Evolutionary conservation across 768 basidiomycete species (phyloP).

Genomic region (Coprinopsis cinerea): DNA sequence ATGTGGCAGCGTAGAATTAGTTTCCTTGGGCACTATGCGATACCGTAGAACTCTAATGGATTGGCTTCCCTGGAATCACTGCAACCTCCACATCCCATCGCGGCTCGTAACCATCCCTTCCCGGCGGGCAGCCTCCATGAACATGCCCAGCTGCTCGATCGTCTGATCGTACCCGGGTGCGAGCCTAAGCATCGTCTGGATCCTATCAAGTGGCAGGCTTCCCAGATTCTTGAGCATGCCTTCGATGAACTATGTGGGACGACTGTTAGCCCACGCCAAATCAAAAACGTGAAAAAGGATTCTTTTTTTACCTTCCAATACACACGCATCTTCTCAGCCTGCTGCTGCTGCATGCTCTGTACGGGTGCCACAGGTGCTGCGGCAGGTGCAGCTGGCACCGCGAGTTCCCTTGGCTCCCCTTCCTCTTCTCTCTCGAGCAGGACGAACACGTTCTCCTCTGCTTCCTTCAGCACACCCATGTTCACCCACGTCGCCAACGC

Average conservation of each 20-base stretch:
- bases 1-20: no score
- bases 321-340: constrained; percentile 80
- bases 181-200: constrained; percentile 83
- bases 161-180: constrained; percentile 79
- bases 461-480: constrained; percentile 72
- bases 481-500: constrained; percentile 83
- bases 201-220: constrained; percentile 67
- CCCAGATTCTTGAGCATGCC: constrained; percentile 90
- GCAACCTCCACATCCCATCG: constrained; percentile 66
- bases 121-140: constrained; percentile 76
- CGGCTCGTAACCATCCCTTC: constrained; percentile 69
- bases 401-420: constrained; percentile 14
- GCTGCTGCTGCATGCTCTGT: constrained; percentile 60
- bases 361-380: constrained; percentile 42
- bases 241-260: constrained; percentile 63
- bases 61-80: no score
- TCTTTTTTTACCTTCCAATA: constrained; percentile 68
- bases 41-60: no score
- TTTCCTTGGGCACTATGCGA: no score
- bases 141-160: constrained; percentile 67
- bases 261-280: no score
- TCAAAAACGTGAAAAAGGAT: no score
- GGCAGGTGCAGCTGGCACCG: constrained; percentile 13
- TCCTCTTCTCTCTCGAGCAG: constrained; percentile 61
- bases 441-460: constrained; percentile 50